Evolutionary conservation across 1,284 basidiomycete species (phyloP).

Genomic region (Polyporus tsugae): DNA sequence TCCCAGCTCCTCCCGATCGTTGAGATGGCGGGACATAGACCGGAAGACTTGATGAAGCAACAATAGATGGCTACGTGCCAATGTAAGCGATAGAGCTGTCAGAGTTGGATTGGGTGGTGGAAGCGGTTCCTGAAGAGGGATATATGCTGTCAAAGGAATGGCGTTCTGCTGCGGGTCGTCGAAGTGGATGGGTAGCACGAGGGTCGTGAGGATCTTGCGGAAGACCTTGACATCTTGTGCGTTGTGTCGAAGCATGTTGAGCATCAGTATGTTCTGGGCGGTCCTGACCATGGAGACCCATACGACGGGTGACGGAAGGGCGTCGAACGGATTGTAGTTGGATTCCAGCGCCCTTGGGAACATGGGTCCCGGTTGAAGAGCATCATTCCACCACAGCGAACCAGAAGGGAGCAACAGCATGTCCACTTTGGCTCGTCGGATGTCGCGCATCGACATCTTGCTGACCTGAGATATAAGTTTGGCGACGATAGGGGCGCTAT

Average conservation of each 20-base stretch:
- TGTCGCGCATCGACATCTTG: constrained; percentile 77
- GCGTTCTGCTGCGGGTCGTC: constrained; percentile 41
- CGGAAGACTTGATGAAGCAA: constrained; percentile 78
- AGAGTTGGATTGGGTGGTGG: constrained; percentile 38
- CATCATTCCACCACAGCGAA: constrained; percentile 67
- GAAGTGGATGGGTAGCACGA: constrained; percentile 63
- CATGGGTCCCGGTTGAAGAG: constrained; percentile 62
- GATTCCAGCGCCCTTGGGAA: constrained; percentile 57
- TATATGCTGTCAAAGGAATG: constrained; percentile 51
- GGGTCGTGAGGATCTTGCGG: constrained; percentile 71
- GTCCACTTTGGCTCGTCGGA: constrained; percentile 80
- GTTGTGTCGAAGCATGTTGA: constrained; percentile 71
- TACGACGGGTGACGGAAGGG: constrained; percentile 57
- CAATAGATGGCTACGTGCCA: constrained; percentile 76
- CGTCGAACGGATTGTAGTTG: constrained; percentile 54
- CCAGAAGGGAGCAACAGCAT: constrained; percentile 75
- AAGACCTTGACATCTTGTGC: constrained; percentile 76
- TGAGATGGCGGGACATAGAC: constrained; percentile 79
- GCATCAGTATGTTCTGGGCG: constrained; percentile 76
- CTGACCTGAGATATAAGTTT: constrained; percentile 70
- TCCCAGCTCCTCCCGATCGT: constrained; percentile 76
- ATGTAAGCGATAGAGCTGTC: constrained; percentile 58
- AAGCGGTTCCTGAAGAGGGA: constrained; percentile 44
- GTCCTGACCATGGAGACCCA: constrained; percentile 71
- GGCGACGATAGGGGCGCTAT: constrained; percentile 64